phyloP scores from a whole-genome alignment of 257 asterid genomes.

The Solanum tarijense region DNA sequence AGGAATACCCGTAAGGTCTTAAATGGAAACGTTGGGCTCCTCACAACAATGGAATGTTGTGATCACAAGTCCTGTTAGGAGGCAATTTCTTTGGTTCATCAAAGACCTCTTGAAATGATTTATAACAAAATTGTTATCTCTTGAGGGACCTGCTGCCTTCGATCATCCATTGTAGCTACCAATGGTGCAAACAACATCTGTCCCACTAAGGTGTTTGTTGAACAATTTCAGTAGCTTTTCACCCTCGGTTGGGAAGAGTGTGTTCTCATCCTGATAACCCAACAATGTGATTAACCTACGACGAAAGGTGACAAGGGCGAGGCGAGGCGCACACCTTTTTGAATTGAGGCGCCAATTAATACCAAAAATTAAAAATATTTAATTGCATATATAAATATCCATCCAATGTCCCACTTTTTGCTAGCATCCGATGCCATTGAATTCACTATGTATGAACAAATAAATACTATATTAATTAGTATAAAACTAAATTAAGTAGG shows the following conservation, averaged over 20 bases:
- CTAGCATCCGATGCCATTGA: too few species aligned
- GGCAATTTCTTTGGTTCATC: not conserved
- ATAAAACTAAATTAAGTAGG: too few species aligned
- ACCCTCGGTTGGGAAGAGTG: not conserved
- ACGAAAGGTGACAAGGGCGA: too few species aligned
- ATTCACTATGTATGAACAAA: too few species aligned
- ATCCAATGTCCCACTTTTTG: too few species aligned
- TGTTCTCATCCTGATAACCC: not conserved
- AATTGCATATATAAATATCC: too few species aligned
- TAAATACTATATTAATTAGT: too few species aligned
- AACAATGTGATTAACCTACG: not conserved
- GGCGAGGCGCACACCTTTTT: too few species aligned
- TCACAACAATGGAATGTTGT: not conserved
- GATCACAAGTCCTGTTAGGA: not conserved
- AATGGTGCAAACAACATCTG: not conserved
- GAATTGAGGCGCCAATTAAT: too few species aligned
- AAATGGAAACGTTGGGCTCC: not conserved
- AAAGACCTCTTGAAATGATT: not conserved
- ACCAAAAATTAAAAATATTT: too few species aligned
- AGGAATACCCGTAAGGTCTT: not conserved
- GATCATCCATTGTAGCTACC: not conserved
- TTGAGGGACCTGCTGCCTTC: not conserved
- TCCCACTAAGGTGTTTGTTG: not conserved
- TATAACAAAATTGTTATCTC: not conserved
- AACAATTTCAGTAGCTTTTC: not conserved